Base-by-base conservation (phyloP, 768 basidiomycete genomes). In the Suillus cothurnatus region DNA sequence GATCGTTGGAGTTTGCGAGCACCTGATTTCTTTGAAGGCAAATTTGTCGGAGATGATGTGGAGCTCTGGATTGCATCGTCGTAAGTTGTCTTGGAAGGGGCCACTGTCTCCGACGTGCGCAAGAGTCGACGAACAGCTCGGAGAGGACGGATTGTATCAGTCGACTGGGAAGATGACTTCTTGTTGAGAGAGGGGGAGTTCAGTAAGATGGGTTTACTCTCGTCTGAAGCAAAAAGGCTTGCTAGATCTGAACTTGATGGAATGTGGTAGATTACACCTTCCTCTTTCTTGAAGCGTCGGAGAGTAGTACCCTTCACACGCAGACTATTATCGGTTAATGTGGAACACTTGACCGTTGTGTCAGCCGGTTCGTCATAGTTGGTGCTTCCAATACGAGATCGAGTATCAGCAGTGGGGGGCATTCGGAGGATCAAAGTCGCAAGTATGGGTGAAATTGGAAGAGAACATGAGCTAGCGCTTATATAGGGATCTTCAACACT, bases 401-500 rank as follows among this genome's bases (percentile, higher is more conserved):
- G 49, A 11, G 28, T 52, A 19, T 52, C 50, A 28, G 50, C 28
- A 52, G 17, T 4, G 9, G 28, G 50, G 4, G 28, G 19, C 28
- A 52, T 52, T 52, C 4, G 8, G 8, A 17, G 9, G 50, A 31
- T 28, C 28, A 52, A 52, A 52, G 26, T 28, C 8, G 28, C 28
- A 52, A 52, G 50, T 28, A 7, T 52, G 28, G 28, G 26, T 52
- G 50, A 28, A 31, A 28, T 19, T 52, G 28, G 17, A 52, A 52
- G 50, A 49, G 47, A 52, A 52, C 50, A 52, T 52, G 50, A 52
- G 17, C 50, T 52, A 52, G 50, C 2, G 50, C 50, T 52, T 28
- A 52, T 28, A 52, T 28, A 52, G 50, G 15, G 1, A 52, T 52
- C 31, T 50, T 28, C 8, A 6, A 28, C 11, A 28, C 4, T 52